These are phyloP conservation scores for Ustilago xerochloae DNA, from an alignment of 1,284 basidiomycete species.

Conservation along the genomic window DNA sequence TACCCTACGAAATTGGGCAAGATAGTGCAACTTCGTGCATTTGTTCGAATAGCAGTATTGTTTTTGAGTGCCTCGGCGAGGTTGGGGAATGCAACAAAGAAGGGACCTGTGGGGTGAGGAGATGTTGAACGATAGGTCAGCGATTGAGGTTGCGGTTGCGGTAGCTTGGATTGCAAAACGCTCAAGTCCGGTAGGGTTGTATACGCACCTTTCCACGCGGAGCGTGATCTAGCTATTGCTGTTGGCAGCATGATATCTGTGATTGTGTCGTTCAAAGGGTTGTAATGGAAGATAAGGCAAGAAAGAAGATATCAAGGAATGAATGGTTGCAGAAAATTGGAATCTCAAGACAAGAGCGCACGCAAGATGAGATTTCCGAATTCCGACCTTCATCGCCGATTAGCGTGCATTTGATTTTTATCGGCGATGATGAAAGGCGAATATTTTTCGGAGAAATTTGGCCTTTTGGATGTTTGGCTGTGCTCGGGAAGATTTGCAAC, in stretches of 20 bases:
- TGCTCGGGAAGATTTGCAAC: too few relatives aligned
- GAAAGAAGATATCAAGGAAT: neutral
- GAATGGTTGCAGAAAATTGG: conserved; percentile 1
- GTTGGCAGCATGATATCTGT: conserved; percentile 45
- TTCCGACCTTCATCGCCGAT: conserved; percentile 11
- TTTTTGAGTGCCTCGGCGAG: conserved; percentile 83
- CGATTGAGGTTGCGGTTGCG: neutral
- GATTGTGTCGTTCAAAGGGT: too few relatives aligned
- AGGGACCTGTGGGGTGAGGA: conserved; percentile 75
- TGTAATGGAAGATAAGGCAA: neutral
- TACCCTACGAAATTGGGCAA: conserved; percentile 74
- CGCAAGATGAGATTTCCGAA: conserved; percentile 5
- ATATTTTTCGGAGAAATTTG: too few relatives aligned
- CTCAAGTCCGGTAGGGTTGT: too few relatives aligned
- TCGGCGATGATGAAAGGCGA: too few relatives aligned
- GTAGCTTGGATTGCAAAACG: too few relatives aligned
- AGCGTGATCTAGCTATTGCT: conserved; percentile 45
- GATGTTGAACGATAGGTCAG: neutral
- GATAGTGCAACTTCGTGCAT: conserved; percentile 90
- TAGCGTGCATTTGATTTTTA: neutral
- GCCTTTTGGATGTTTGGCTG: too few relatives aligned
- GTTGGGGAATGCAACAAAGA: conserved; percentile 93
- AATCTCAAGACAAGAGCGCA: neutral
- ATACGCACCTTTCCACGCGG: conserved; percentile 67
- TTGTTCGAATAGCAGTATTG: conserved; percentile 87